Conservation (phyloP, 768 basidiomycete species). For the Boletellus emodensis region DNA sequence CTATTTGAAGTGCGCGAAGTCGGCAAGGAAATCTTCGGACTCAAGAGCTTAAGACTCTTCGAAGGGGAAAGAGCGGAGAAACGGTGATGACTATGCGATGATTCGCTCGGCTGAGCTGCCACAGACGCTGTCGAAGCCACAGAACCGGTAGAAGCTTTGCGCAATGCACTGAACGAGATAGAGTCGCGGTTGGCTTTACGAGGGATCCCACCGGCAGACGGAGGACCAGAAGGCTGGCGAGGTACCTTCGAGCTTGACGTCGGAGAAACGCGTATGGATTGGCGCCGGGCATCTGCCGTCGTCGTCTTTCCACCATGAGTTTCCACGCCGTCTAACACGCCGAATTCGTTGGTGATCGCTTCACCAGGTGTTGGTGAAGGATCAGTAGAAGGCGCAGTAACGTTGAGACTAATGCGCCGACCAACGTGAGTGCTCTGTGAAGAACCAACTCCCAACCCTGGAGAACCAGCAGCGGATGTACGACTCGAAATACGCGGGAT, state of each 20-base stretch:
- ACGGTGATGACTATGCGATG: constrained; percentile 50
- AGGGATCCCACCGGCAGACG: constrained; percentile 43
- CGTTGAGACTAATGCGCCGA: constrained; percentile 65
- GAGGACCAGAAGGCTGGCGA: constrained; percentile 55
- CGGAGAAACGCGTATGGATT: constrained; percentile 65
- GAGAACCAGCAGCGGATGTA: constrained; percentile 70
- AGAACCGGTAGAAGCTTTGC: constrained; percentile 81
- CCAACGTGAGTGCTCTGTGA: constrained; percentile 44
- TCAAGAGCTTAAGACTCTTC: constrained; percentile 75
- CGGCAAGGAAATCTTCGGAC: constrained; percentile 68
- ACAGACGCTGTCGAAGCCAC: constrained; percentile 63
- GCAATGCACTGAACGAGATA: constrained; percentile 68
- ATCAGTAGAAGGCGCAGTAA: constrained; percentile 55
- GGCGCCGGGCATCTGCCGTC: constrained; percentile 39
- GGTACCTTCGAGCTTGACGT: constrained; percentile 56
- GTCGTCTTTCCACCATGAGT: constrained; percentile 39
- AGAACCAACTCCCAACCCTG: constrained; percentile 60
- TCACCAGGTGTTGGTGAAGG: constrained; percentile 54
- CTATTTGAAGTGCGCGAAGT: constrained; percentile 51
- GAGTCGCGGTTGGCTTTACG: constrained; percentile 78
- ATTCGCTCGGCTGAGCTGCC: constrained; percentile 39
- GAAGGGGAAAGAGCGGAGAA: constrained; percentile 85
- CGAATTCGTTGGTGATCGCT: constrained; percentile 67
- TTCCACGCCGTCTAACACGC: constrained; percentile 67
- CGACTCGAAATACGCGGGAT: constrained; percentile 90